These are phyloP conservation scores for Viola odorata DNA, from an alignment of 345 rosid genomes.

Conservation along the genomic window DNA sequence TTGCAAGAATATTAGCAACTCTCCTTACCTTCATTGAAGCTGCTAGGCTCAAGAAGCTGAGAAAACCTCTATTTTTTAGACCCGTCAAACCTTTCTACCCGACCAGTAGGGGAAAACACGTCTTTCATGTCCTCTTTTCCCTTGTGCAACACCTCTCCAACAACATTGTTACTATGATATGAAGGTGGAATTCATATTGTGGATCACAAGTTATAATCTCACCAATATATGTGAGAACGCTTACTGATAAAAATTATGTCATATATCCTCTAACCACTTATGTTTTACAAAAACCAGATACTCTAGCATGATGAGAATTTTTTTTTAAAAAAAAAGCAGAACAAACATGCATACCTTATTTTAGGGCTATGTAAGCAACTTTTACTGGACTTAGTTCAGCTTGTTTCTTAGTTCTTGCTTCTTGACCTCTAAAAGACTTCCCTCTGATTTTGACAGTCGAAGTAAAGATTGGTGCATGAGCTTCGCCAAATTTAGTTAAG, in stretches of 20 bases:
- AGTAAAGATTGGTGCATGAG: slow-evolving; percentile 39
- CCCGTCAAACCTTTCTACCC: background rate
- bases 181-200: background rate
- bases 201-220: background rate
- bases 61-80: background rate
- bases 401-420: slow-evolving; percentile 46
- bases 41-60: background rate
- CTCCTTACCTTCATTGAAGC: background rate
- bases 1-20: no score
- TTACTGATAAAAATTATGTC: background rate
- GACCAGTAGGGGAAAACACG: background rate
- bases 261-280: background rate
- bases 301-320: slow-evolving; percentile 1
- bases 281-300: background rate
- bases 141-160: background rate
- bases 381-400: slow-evolving; percentile 73
- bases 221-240: background rate
- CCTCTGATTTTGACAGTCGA: slow-evolving; percentile 47
- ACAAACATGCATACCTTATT: slow-evolving; percentile 23
- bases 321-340: background rate
- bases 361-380: slow-evolving; percentile 42
- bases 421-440: slow-evolving; percentile 38
- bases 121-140: background rate
- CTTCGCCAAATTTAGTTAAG: slow-evolving; percentile 39
- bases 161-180: background rate